phyloP scores from a whole-genome alignment of 345 rosid genomes.

The Populus nigra region DNA sequence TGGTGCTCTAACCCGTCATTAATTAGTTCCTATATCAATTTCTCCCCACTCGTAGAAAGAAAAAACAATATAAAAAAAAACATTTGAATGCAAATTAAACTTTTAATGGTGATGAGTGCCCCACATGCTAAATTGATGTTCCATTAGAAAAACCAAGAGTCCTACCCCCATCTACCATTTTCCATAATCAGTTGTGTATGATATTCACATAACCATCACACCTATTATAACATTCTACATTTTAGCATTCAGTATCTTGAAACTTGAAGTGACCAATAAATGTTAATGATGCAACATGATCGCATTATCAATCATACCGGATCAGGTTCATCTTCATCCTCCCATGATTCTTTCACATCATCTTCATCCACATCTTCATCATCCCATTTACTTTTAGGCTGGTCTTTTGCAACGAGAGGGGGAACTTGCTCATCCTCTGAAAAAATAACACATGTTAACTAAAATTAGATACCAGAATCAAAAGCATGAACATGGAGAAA shows the following conservation, averaged over 20 bases:
- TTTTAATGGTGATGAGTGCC: no score
- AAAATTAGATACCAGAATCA: neutral
- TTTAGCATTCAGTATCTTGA: neutral
- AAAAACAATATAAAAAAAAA: neutral
- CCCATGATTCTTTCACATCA: constrained; percentile 97
- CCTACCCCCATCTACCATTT: neutral
- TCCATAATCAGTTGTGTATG: neutral
- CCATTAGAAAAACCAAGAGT: neutral
- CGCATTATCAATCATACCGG: constrained; percentile 43
- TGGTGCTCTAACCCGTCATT: neutral
- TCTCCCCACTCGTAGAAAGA: neutral
- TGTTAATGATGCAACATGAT: neutral
- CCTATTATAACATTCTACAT: neutral
- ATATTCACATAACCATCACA: neutral
- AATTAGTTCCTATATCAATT: neutral
- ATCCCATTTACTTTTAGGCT: constrained; percentile 68
- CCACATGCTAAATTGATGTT: neutral
- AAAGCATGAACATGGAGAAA: neutral
- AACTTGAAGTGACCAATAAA: neutral
- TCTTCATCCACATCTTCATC: constrained; percentile 87
- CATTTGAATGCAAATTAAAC: neutral
- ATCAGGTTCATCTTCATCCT: constrained; percentile 86
- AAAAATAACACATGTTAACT: neutral
- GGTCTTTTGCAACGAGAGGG: constrained; percentile 50
- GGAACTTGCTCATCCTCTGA: constrained; percentile 69